Evolutionary conservation across 2,329 filamentous ascomycete genomes (phyloP).

Genomic region (Pezicula radicicola): DNA sequence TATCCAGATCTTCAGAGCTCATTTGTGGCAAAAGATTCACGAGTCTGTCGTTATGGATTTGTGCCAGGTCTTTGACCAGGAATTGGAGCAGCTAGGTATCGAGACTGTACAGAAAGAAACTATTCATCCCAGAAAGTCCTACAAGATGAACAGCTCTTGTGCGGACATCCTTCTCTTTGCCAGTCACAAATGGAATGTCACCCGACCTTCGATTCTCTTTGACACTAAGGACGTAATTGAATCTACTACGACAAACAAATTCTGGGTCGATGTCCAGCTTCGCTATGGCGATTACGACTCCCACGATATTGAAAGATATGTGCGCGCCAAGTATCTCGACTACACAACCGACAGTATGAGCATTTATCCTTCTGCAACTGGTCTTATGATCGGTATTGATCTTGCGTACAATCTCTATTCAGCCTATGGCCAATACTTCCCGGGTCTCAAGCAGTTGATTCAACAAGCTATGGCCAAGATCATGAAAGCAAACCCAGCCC

Average conservation of each 20-base stretch:
- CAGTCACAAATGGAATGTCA: slow-evolving; percentile 98
- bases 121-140: slow-evolving; percentile 97
- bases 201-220: slow-evolving; percentile 85
- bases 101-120: slow-evolving; percentile 99
- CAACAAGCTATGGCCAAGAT: slow-evolving; percentile 99
- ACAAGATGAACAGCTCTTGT: slow-evolving; percentile 99
- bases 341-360: slow-evolving; percentile 99
- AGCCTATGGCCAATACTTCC: slow-evolving; percentile 98
- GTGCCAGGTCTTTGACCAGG: slow-evolving; percentile 97
- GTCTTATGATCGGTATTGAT: slow-evolving; percentile 96
- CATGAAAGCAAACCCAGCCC: slow-evolving; percentile 97
- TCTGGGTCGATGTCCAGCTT: slow-evolving; percentile 97
- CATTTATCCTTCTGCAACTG: slow-evolving; percentile 95
- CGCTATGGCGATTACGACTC: slow-evolving; percentile 98
- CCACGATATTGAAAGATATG: slow-evolving; percentile 97
- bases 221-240: slow-evolving; percentile 97
- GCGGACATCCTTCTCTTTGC: slow-evolving; percentile 96
- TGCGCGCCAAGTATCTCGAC: slow-evolving; percentile 95
- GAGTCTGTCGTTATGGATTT: slow-evolving; percentile 98
- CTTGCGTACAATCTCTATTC: slow-evolving; percentile 98
- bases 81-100: slow-evolving; percentile 91
- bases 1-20: slow-evolving; percentile 98
- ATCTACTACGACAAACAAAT: slow-evolving; percentile 94
- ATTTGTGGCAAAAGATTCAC: slow-evolving; percentile 99
- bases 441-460: slow-evolving; percentile 88